Evolutionary conservation across 139 green algal species (phyloP), one percentile per base, ranked within the genome.

Genomic region (Coelastrella sp.): DNA sequence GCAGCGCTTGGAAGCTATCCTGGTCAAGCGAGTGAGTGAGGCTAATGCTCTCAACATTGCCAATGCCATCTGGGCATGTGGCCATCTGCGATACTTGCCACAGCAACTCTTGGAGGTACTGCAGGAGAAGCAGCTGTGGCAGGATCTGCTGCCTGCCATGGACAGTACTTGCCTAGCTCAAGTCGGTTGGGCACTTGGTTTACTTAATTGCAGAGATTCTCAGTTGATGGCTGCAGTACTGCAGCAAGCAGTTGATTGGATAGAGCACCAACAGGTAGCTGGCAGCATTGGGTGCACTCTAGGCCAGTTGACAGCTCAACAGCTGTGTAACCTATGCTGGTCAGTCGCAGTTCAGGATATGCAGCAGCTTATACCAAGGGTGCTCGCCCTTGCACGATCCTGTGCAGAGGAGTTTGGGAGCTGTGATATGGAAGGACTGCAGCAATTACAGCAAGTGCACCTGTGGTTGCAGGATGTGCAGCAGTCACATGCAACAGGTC

Each of bases 381-480:
- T 80, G 48, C 27, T 35, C 27, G 13, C 40, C 9, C 25, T 79
- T 9, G 17, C 30, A 21, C 6, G 17, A n/a, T 9, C 53, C 21
- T 64, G 53, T 21, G 30, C 41, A 8, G 23, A 63, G 13, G n/a
- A 79, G 25, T 74, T 27, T 40, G 3, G 0, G 0, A 27, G 2
- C 17, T 35, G n/a, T 0, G 9, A 50, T 17, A 15, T 11, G 13
- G 41, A 34, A 38, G 30, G 50, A 0, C 21, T 41, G 30, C 27
- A 4, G 27, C 79, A 85, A 64, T n/a, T 79, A 15, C 43, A 41
- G 19, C 79, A 85, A 21, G 79, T 68, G 32, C 64, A 85, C 25
- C 9, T 75, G 4, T 85, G 64, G 79, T 64, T 85, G 63, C 63
- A 78, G 64, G 79, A 85, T 25, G 13, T 7, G n/a, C n/a, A n/a